phyloP scores from a whole-genome alignment of 1,284 basidiomycete genomes.

The Filobasidium uniguttulatum region DNA sequence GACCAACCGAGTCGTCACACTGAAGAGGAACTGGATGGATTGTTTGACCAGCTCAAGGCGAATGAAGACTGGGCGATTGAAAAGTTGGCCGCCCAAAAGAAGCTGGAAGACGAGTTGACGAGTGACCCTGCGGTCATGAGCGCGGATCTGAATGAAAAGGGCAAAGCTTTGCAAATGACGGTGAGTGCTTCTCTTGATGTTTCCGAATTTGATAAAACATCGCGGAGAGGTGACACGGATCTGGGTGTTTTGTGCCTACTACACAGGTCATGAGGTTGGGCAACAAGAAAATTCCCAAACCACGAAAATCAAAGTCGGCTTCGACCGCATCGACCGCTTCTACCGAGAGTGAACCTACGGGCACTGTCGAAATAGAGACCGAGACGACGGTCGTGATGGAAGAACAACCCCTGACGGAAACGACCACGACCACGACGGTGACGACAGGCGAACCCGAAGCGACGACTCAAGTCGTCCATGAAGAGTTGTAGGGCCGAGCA shows the following conservation, averaged over 20 bases:
- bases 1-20: slow-evolving; percentile 49
- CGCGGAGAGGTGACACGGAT: background rate
- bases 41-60: slow-evolving; percentile 59
- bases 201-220: background rate
- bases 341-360: too few relatives aligned
- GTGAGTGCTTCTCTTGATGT: slow-evolving; percentile 35
- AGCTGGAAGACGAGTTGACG: slow-evolving; percentile 49
- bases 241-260: background rate
- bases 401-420: too few relatives aligned
- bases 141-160: slow-evolving; percentile 64
- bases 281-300: background rate
- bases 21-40: slow-evolving; percentile 56
- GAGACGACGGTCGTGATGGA: too few relatives aligned
- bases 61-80: slow-evolving; percentile 67
- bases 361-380: too few relatives aligned
- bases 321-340: background rate
- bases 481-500: too few relatives aligned
- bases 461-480: too few relatives aligned
- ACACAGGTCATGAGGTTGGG: background rate
- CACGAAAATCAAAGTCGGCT: background rate
- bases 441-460: too few relatives aligned
- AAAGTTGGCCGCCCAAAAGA: slow-evolving; percentile 65
- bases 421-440: too few relatives aligned
- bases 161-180: slow-evolving; percentile 61
- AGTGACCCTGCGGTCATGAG: slow-evolving; percentile 63